A percentile compares a stretch with the other conserved stretches of the same genome.
Conservation (phyloP, 1,139 yeast genomes). For the Casaregolazyma lundiana region DNA sequence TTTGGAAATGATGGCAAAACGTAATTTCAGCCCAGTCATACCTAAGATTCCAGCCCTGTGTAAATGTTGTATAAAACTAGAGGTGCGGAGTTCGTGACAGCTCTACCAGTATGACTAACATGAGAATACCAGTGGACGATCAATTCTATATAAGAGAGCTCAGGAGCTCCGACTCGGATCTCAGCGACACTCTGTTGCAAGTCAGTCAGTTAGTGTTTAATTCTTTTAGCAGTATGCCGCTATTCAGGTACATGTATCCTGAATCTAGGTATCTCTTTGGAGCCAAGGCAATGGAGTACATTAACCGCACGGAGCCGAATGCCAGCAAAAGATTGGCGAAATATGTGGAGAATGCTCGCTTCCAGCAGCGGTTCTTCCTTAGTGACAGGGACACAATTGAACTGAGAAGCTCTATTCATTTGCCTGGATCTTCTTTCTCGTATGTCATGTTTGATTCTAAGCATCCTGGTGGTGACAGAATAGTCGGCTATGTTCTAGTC, state of each 20-base stretch:
- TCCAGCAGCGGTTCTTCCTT: slow-evolving; percentile 2
- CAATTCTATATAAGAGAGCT: neutral
- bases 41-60: too few species aligned
- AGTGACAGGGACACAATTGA: neutral
- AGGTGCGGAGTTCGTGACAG: neutral
- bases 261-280: neutral
- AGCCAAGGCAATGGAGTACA: neutral
- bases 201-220: neutral
- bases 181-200: neutral
- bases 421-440: neutral
- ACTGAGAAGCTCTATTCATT: neutral
- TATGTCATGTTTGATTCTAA: slow-evolving; percentile 5
- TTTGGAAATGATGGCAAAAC: too few species aligned
- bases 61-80: too few species aligned
- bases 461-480: slow-evolving; percentile 4
- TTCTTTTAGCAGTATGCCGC: neutral
- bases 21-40: too few species aligned
- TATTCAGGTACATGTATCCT: neutral
- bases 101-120: neutral
- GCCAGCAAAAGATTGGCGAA: neutral
- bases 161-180: neutral
- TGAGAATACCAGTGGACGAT: neutral
- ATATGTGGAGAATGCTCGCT: neutral
- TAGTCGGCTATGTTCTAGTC: slow-evolving; percentile 1
- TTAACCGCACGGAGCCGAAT: neutral